Conservation (phyloP, 2,329 filamentous ascomycete species). For the Lanzia echinophila region DNA sequence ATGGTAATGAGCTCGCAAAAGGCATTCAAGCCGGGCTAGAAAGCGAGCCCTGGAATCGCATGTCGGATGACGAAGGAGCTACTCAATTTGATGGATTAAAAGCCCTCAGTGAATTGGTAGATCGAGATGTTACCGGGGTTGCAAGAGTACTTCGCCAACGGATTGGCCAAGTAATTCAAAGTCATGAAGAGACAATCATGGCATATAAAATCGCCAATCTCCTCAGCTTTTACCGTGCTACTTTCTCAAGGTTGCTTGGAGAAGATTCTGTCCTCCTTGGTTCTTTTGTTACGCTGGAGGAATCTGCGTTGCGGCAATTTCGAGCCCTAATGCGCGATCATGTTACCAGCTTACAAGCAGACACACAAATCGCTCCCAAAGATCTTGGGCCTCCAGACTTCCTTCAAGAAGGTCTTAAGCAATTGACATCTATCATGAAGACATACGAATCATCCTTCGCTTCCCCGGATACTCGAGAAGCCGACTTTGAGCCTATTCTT, state of each 20-base stretch:
- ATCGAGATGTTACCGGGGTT: slow-evolving; percentile 75
- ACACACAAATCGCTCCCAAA: slow-evolving; percentile 62
- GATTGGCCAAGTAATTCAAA: slow-evolving; percentile 85
- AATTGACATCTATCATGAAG: slow-evolving; percentile 71
- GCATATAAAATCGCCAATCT: slow-evolving; percentile 89
- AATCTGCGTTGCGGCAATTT: slow-evolving; percentile 77
- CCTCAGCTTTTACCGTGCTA: slow-evolving; percentile 79
- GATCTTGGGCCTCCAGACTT: slow-evolving; percentile 76
- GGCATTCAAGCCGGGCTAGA: slow-evolving; percentile 74
- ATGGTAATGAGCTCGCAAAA: slow-evolving; percentile 80
- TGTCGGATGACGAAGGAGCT: slow-evolving; percentile 48
- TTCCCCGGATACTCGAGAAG: slow-evolving; percentile 49
- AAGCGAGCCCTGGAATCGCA: slow-evolving; percentile 75
- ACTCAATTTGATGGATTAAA: slow-evolving; percentile 70
- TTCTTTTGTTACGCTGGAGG: slow-evolving; percentile 61
- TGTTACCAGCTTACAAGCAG: slow-evolving; percentile 64
- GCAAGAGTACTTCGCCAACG: slow-evolving; percentile 80
- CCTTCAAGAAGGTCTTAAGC: slow-evolving; percentile 70
- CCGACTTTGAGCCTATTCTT: slow-evolving; percentile 69
- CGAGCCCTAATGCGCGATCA: slow-evolving; percentile 74
- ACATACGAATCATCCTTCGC: slow-evolving; percentile 80
- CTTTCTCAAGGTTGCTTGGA: slow-evolving; percentile 75
- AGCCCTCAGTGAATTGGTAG: slow-evolving; percentile 79
- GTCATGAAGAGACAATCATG: slow-evolving; percentile 81
- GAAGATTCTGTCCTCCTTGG: slow-evolving; percentile 62